Conservation (phyloP, 257 asterid genomes). For the Hygrophila difformis region DNA sequence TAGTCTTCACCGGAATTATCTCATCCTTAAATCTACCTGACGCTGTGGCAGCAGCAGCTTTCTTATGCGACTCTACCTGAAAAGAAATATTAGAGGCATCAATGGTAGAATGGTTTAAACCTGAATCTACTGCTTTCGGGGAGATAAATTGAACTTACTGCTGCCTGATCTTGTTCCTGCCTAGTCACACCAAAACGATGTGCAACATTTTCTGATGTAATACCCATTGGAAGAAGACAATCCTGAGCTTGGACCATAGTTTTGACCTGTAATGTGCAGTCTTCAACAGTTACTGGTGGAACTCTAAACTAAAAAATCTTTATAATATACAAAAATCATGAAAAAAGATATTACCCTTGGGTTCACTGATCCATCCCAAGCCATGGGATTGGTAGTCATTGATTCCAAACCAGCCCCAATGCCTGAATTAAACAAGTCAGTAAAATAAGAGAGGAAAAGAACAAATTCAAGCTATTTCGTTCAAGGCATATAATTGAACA, state of each 20-base stretch:
- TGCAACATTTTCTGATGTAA: slow-evolving; percentile 95
- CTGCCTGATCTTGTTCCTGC: slow-evolving; percentile 97
- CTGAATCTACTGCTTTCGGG: background rate
- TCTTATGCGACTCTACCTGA: slow-evolving; percentile 88
- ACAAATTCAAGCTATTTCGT: background rate
- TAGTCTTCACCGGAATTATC: slow-evolving; percentile 80
- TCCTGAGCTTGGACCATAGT: slow-evolving; percentile 80
- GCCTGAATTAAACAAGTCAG: slow-evolving; percentile 33
- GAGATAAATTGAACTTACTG: slow-evolving; percentile 41
- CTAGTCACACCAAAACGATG: slow-evolving; percentile 88
- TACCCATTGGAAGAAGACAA: slow-evolving; percentile 98
- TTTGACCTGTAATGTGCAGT: slow-evolving; percentile 48
- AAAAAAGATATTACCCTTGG: slow-evolving; percentile 56
- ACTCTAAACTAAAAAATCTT: background rate
- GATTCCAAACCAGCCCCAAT: slow-evolving; percentile 99
- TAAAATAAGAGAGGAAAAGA: background rate
- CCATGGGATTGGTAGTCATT: slow-evolving; percentile 88
- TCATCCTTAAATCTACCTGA: slow-evolving; percentile 91
- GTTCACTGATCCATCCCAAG: slow-evolving; percentile 95
- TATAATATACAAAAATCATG: background rate
- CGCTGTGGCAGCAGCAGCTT: slow-evolving; percentile 98
- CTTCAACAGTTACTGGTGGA: too few species aligned
- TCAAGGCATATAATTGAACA: background rate
- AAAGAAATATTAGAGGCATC: slow-evolving; percentile 5
- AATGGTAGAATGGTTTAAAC: slow-evolving; percentile 44